Base-by-base conservation (phyloP, 345 rosid species). In the Streptanthus diversifolius region DNA sequence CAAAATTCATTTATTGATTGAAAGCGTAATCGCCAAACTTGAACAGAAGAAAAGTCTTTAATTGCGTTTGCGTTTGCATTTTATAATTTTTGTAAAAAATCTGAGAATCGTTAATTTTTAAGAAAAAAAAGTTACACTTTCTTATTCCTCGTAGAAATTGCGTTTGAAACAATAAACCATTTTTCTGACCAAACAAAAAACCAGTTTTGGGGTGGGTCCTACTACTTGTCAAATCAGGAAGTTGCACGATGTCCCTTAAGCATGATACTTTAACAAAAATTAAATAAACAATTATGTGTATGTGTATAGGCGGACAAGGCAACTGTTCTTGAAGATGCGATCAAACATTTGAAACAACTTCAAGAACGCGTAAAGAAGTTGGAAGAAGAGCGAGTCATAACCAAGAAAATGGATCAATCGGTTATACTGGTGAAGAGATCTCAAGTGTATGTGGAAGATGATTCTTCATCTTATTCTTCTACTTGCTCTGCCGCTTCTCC, bases 261-360 rank as follows among this genome's bases (percentile, higher is more conserved):
- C 7, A 40, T 41, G n/a, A 19, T 19, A 30, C 10, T 22, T 29
- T 15, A 35, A 17, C n/a, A 21, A 3, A 4, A 21, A 37, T 10
- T 15, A 17, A 7, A 12, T 17, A 3, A 57, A 43, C 8, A 3
- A 14, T 8, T 32, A 5, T 36, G 25, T 37, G 14, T 66, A 30
- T 48, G 51, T 21, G 18, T 48, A 8, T 64, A 77, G 80, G 51
- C 76, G 14, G 80, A 77, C 63, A 77, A 90, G 57, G 92, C 92
- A 72, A 84, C 90, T 2, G 83, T 90, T 19, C 92, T 90, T 25
- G 97, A 87, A 80, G 95, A 82, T 2, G 87, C 97, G 12, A 82
- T 84, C 17, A 88, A 75, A 76, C 84, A 88, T 64, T 54, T 88
- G 56, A 90, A 90, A 75, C 82, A 81, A 47, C 92, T 90, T 48